phyloP scores from a whole-genome alignment of 208 protist genomes.

The Trypanosomatidae sp. region DNA sequence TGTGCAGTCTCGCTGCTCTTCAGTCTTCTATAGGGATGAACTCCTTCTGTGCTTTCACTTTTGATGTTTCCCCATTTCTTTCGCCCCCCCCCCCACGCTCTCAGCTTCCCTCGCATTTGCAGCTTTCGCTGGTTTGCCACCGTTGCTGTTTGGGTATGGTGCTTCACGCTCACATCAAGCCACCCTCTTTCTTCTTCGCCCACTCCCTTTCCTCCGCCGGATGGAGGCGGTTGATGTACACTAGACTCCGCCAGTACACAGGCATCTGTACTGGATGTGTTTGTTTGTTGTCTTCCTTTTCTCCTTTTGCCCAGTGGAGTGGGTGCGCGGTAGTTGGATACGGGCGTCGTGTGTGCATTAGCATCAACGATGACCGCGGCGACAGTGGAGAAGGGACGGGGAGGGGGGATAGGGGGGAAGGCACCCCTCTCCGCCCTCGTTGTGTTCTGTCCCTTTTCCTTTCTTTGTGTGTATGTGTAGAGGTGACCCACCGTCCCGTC shows the following conservation, averaged over 20 bases:
- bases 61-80: not conserved
- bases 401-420: not conserved
- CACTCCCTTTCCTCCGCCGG: too few relatives aligned
- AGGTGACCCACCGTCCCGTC: not conserved
- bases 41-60: not conserved
- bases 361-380: not conserved
- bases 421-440: not conserved
- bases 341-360: not conserved
- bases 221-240: not conserved
- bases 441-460: not conserved
- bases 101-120: too few relatives aligned
- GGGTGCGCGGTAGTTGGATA: not conserved
- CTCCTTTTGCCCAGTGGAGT: not conserved
- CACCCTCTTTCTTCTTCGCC: not conserved
- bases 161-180: not conserved
- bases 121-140: not conserved
- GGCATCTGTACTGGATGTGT: not conserved
- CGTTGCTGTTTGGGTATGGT: not conserved
- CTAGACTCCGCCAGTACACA: too few relatives aligned
- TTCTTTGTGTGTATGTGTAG: too few relatives aligned
- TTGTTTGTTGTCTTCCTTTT: not conserved
- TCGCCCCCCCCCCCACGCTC: not conserved
- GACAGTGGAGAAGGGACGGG: not conserved
- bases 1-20: not conserved
- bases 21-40: not conserved